A percentile compares a stretch with the other conserved stretches of the same genome.
These are phyloP conservation scores for Scheffersomyces spartinae DNA, from an alignment of 805 yeast species.

Conservation along the genomic window DNA sequence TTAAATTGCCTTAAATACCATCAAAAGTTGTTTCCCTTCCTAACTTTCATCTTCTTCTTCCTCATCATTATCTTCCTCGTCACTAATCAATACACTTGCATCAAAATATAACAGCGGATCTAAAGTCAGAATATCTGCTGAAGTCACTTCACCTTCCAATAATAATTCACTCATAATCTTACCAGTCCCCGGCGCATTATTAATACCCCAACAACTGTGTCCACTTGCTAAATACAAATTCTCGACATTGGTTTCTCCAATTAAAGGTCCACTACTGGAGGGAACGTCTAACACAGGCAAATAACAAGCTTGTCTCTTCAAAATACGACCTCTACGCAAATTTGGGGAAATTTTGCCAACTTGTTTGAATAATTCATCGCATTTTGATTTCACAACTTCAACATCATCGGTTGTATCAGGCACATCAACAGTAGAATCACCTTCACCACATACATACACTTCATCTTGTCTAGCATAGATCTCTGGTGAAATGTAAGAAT, in stretches of 20 bases:
- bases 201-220: constrained; percentile 98
- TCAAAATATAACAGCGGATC: constrained; percentile 86
- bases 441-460: constrained; percentile 95
- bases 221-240: constrained; percentile 78
- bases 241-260: constrained; percentile 85
- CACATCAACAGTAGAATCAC: constrained; percentile 78
- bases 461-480: constrained; percentile 92
- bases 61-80: constrained; percentile 11
- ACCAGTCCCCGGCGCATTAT: constrained; percentile 97
- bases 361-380: constrained; percentile 75
- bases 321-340: constrained; percentile 60
- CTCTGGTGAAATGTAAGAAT: constrained; percentile 78
- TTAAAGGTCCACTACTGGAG: constrained; percentile 82
- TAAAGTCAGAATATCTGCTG: constrained; percentile 71
- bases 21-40: too few species aligned
- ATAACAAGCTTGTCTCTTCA: constrained; percentile 88
- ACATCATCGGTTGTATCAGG: constrained; percentile 95
- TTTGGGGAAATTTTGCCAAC: constrained; percentile 68
- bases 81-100: constrained; percentile 38
- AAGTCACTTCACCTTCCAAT: constrained; percentile 67
- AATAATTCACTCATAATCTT: constrained; percentile 78
- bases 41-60: constrained; percentile 4
- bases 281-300: constrained; percentile 92
- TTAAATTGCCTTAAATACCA: too few species aligned
- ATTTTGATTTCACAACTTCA: constrained; percentile 73